Conservation (phyloP, 2,329 filamentous ascomycete species). For the Trichoderma lentiforme region DNA sequence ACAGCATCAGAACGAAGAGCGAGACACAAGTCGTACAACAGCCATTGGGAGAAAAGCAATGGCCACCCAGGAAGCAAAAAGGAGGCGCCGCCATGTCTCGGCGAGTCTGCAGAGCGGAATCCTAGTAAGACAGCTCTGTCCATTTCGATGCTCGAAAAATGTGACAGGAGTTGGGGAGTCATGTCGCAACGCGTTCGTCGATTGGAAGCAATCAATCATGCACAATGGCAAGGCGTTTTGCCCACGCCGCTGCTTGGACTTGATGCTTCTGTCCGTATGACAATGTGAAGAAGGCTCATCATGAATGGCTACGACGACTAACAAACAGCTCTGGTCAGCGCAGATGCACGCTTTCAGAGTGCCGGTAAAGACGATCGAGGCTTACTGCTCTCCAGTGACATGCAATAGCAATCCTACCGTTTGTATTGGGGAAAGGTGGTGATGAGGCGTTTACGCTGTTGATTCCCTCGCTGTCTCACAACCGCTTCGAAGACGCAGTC, state of each 20-base stretch:
- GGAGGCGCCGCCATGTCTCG: constrained; percentile 22
- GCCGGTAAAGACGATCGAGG: neutral
- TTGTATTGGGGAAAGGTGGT: neutral
- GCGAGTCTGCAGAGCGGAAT: constrained; percentile 18
- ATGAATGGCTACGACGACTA: neutral
- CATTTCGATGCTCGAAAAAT: neutral
- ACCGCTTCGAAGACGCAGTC: neutral
- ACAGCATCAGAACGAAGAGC: neutral
- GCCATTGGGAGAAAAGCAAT: neutral
- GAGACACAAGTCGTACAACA: neutral
- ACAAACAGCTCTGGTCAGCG: neutral
- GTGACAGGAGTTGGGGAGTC: neutral
- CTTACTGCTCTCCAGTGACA: neutral
- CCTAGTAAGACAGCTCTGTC: neutral
- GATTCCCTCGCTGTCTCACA: neutral
- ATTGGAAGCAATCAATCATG: neutral
- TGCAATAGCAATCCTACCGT: neutral
- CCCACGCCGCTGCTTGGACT: neutral
- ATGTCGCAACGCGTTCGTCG: neutral
- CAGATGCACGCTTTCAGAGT: neutral
- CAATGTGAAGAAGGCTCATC: neutral
- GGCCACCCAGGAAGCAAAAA: neutral
- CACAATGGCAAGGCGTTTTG: neutral
- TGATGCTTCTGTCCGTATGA: neutral
- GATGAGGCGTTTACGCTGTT: neutral